Evolutionary conservation across 108 stramenopile species (phyloP).

Genomic region (Discostella stelligeroides): DNA sequence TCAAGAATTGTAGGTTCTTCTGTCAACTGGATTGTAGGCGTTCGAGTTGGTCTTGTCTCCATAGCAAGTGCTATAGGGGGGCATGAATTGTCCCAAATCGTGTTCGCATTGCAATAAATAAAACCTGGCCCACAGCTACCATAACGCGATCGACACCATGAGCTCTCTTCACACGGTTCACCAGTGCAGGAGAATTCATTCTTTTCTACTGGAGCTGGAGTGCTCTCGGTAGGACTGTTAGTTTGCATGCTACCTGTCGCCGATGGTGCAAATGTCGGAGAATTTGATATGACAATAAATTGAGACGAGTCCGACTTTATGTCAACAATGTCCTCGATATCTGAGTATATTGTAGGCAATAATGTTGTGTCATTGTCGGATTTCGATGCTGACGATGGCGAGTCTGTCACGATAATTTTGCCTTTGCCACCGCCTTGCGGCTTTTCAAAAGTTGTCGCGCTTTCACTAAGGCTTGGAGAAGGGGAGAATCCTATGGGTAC

Average conservation of each 20-base stretch:
- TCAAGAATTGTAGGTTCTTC: not conserved
- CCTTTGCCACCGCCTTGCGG: not conserved
- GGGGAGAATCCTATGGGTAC: too few species aligned
- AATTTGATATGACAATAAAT: not conserved
- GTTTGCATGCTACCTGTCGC: not conserved
- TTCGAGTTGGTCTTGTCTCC: constrained; percentile 1
- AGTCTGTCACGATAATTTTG: not conserved
- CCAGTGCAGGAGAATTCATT: constrained; percentile 11
- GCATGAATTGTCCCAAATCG: constrained; percentile 9
- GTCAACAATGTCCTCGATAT: not conserved
- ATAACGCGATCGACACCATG: constrained; percentile 3
- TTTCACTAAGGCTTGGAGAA: not conserved
- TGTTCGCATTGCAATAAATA: constrained; percentile 6
- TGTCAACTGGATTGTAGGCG: not conserved
- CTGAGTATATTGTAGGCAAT: not conserved
- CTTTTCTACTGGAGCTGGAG: not conserved
- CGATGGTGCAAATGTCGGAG: not conserved
- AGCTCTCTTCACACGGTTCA: not conserved
- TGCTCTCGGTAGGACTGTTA: not conserved
- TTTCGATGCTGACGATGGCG: too few species aligned
- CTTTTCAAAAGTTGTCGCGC: too few species aligned
- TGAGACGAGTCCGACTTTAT: not conserved
- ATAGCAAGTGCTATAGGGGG: not conserved
- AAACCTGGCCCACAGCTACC: constrained; percentile 3
- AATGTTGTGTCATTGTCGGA: too few species aligned